Evolutionary conservation across 164 flowering plant species (phyloP).

Genomic region (Vitis rupestris): DNA sequence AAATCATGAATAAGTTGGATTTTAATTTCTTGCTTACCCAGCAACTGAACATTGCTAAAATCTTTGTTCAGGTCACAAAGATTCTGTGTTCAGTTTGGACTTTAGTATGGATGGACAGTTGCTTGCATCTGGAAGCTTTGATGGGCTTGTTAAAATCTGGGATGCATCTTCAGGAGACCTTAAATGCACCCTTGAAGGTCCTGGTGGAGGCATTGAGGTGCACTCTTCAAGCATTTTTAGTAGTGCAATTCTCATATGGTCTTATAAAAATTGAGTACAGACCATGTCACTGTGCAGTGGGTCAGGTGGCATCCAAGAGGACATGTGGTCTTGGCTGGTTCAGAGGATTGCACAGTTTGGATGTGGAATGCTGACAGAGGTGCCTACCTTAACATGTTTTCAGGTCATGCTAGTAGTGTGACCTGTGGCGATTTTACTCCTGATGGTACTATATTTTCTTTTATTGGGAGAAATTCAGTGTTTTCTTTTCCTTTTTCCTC

Average conservation of each 20-base stretch:
- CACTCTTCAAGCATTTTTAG: not conserved
- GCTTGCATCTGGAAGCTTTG: constrained; percentile 87
- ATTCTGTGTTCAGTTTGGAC: constrained; percentile 66
- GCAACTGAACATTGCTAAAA: not conserved
- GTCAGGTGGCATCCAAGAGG: constrained; percentile 96
- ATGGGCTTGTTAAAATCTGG: constrained; percentile 77
- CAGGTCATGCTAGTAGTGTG: constrained; percentile 74
- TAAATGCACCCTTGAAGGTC: constrained; percentile 75
- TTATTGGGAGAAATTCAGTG: too few species aligned
- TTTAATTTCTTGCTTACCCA: not conserved
- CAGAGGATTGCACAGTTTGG: constrained; percentile 78
- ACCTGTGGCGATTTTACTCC: constrained; percentile 97
- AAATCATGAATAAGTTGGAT: too few species aligned
- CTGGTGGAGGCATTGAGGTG: constrained; percentile 86
- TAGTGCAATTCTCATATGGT: too few species aligned
- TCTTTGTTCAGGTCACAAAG: constrained; percentile 61
- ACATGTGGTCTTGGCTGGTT: constrained; percentile 87
- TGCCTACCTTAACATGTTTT: constrained; percentile 56
- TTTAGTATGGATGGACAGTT: constrained; percentile 83
- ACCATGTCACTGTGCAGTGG: constrained; percentile 58
- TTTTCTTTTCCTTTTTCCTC: not conserved
- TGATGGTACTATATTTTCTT: constrained; percentile 57
- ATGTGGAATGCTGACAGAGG: constrained; percentile 94
- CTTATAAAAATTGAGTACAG: not conserved
- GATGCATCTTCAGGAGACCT: constrained; percentile 54